Percentiles rank a stretch among this genome's conserved stretches.
phyloP scores from a whole-genome alignment of 768 basidiomycete genomes.

The Hygrophorus pudorinus region DNA sequence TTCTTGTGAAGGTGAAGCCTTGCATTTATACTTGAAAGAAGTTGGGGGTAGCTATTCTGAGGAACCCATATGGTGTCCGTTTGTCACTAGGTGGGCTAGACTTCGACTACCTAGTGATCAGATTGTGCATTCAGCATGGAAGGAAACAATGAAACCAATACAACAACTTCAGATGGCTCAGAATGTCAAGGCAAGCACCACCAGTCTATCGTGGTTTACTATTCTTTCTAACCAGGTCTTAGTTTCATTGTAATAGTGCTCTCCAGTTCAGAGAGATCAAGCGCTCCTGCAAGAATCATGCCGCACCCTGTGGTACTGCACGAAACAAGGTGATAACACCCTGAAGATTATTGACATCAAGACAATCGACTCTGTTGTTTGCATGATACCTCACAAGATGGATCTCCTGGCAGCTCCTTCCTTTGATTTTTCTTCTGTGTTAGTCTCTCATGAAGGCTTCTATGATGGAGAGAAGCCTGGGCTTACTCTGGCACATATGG shows the following conservation, averaged over 20 bases:
- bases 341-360: conserved; percentile 10
- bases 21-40: background rate
- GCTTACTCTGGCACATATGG: too few species aligned
- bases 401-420: too few species aligned
- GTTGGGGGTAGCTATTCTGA: background rate
- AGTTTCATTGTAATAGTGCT: background rate
- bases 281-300: conserved; percentile 11
- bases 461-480: too few species aligned
- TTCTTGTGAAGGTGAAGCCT: background rate
- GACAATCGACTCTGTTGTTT: conserved; percentile 14
- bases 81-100: too few species aligned
- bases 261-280: conserved; percentile 11
- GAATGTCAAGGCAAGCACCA: background rate
- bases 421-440: too few species aligned
- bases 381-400: too few species aligned
- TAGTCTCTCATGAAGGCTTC: too few species aligned
- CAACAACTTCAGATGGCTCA: background rate
- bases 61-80: conserved; percentile 2
- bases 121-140: conserved; percentile 5
- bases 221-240: background rate
- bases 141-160: background rate
- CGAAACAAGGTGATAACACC: conserved; percentile 6
- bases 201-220: too few species aligned
- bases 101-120: conserved; percentile 7
- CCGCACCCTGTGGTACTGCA: conserved; percentile 12